Base-by-base conservation (phyloP, 2,329 filamentous ascomycete genomes). In the Rhynchosporium graminicola region DNA sequence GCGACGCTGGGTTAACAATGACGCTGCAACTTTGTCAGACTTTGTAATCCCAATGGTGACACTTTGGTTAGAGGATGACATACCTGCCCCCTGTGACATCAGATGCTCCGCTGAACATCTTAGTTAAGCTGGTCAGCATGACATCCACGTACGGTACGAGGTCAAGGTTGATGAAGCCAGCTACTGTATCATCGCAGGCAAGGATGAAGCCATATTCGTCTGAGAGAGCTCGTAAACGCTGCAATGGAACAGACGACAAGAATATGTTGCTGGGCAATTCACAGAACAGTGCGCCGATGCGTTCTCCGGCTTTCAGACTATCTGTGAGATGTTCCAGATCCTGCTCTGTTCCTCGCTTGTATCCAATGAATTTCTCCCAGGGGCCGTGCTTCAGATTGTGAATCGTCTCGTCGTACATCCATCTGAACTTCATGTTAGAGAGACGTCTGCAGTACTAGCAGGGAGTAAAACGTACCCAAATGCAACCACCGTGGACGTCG, bases 31-130 rank as follows among this genome's bases (percentile, higher is more conserved):
- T 20, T 36, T 10, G 33, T 36, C 33, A 36, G 33, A 36, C 33
- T 36, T 36, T 36, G 33, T 5, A 10, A 6, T 36, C 33, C 33
- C 33, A 31, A 59, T 43, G 10, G 38, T 33, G 33, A 50, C 4
- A 33, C n/a, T 12, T 48, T 46, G 29, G 31, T 36, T 36, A 36
- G 9, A 56, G 6, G 12, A 26, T 36, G 12, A 50, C 59, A 31
- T 55, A 61, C 59, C 87, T 89, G 61, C 94, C 94, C 63, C 92
- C 94, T 92, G 97, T 97, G 69, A 98, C 94, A 76, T 98, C 97
- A 74, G 90, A 93, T 76, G 96, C 92, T 57, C 94, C 94, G 63
- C 91, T 96, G 78, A 98, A 98, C 60, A 97, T 88, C 76, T 97
- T 98, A 55, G 94, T 97, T 63, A 98, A 80, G 73, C 90, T 96